These are phyloP conservation scores for Boletus sp. DNA, from an alignment of 1,284 basidiomycete genomes.

Conservation along the genomic window DNA sequence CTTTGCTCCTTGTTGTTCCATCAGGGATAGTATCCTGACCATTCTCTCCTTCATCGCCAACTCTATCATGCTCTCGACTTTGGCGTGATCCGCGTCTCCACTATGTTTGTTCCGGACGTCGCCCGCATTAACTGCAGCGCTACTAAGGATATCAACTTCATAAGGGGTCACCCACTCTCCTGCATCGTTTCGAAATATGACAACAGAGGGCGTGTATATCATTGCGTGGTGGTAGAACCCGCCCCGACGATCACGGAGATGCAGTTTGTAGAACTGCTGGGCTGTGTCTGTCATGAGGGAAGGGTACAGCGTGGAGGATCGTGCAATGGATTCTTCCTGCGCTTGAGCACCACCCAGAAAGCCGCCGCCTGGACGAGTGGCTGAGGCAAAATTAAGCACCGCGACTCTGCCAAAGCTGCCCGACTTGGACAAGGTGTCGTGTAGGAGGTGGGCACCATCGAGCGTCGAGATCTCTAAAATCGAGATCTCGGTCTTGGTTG, in stretches of 20 bases:
- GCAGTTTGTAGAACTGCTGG: conserved; percentile 54
- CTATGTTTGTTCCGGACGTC: conserved; percentile 43
- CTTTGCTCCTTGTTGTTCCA: conserved; percentile 53
- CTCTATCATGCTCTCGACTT: conserved; percentile 50
- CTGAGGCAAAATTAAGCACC: conserved; percentile 67
- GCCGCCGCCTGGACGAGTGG: conserved; percentile 65
- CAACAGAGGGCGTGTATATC: conserved; percentile 58
- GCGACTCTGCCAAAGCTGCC: conserved; percentile 41
- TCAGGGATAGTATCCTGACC: conserved; percentile 59
- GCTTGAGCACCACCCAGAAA: conserved; percentile 63
- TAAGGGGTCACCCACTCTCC: conserved; percentile 53
- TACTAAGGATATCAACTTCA: conserved; percentile 57
- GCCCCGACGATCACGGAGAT: conserved; percentile 45
- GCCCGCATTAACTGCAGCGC: conserved; percentile 67
- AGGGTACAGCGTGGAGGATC: conserved; percentile 59
- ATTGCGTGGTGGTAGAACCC: conserved; percentile 66
- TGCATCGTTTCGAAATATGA: conserved; percentile 53
- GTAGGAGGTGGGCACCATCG: conserved; percentile 41
- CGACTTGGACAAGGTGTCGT: conserved; percentile 19
- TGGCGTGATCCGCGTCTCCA: conserved; percentile 22
- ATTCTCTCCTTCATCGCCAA: conserved; percentile 63
- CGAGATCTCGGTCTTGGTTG: conserved; percentile 34
- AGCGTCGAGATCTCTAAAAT: conserved; percentile 53
- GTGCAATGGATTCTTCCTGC: conserved; percentile 71
- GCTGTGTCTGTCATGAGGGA: conserved; percentile 52